phyloP scores from a whole-genome alignment of 305 asterid genomes.

The Rubia occidens region DNA sequence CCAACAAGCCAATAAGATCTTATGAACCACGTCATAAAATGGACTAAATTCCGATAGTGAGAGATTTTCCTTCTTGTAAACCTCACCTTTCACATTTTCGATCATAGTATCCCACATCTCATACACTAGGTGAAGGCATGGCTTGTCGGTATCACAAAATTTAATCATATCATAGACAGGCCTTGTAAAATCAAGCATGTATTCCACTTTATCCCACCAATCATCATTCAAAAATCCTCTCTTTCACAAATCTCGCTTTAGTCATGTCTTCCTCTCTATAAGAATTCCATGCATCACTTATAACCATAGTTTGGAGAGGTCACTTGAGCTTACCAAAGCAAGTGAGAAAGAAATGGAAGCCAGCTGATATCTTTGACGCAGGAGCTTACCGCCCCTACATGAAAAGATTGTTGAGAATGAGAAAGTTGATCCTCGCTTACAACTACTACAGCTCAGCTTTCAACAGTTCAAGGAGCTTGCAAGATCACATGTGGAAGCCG shows the following conservation, averaged over 20 bases:
- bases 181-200: neutral
- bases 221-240: too few species aligned
- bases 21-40: too few species aligned
- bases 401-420: constrained; percentile 48
- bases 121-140: neutral
- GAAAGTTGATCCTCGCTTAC: constrained; percentile 56
- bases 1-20: too few species aligned
- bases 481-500: constrained; percentile 48
- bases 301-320: neutral
- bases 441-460: constrained; percentile 41
- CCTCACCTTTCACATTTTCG: too few species aligned
- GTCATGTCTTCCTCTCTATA: too few species aligned
- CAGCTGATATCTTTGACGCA: constrained; percentile 48
- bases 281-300: too few species aligned
- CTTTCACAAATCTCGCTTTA: too few species aligned
- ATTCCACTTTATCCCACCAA: too few species aligned
- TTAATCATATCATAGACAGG: neutral
- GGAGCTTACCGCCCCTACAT: constrained; percentile 42
- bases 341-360: constrained; percentile 52
- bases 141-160: neutral
- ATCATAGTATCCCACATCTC: too few species aligned
- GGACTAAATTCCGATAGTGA: too few species aligned
- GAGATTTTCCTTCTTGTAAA: too few species aligned
- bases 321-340: constrained; percentile 54
- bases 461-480: constrained; percentile 44